Evolutionary conservation across 2,329 filamentous ascomycete species (phyloP), one percentile per base, ranked within the genome.

Genomic region (Epichloe elymi): DNA sequence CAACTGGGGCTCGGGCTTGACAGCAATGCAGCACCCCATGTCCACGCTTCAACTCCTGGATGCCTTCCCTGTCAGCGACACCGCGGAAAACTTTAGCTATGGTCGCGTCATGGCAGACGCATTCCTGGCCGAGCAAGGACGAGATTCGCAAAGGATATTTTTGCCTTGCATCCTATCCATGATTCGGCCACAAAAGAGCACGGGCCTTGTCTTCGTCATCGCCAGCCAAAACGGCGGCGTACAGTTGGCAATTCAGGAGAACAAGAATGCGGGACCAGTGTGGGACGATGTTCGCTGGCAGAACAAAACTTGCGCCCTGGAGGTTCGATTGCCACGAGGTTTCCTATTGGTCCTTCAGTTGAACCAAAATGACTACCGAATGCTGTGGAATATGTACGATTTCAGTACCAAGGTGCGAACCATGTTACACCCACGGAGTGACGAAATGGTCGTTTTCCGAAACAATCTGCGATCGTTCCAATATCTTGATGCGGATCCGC

Each of bases 211-310:
- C 48, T 82, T 89, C 48, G 73, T 86, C 5, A 75, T 95, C 51
- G 82, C 85, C 14, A 95, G 86, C 64, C 88, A 95, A 66, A 86
- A 82, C 58, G 83, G 86, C 14, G 74, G 85, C 19, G 75, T 95
- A 53, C 88, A 89, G 57, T 69, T 95, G 37, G 72, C 78, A 45
- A 81, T 96, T 14, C 84, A 86, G 59, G 73, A 76, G 26, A 82
- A 82, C 60, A 82, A 82, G 58, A 80, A 78, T 56, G 69, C 73
- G 6, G 86, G 86, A 0, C 79, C 86, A 2, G 83, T 79, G 0
- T 95, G 89, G 89, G 80, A 87, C 6, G 85, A 93, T 62, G 78
- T 95, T 5, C 76, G 80, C 41, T 95, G 89, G 89, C 83, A 83
- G 52, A 75, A 82, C 17, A 82, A 85, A 46, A 74, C 75, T 6